Conservation (phyloP, 2,329 filamentous ascomycete genomes). For the Clonostachys rosea region DNA sequence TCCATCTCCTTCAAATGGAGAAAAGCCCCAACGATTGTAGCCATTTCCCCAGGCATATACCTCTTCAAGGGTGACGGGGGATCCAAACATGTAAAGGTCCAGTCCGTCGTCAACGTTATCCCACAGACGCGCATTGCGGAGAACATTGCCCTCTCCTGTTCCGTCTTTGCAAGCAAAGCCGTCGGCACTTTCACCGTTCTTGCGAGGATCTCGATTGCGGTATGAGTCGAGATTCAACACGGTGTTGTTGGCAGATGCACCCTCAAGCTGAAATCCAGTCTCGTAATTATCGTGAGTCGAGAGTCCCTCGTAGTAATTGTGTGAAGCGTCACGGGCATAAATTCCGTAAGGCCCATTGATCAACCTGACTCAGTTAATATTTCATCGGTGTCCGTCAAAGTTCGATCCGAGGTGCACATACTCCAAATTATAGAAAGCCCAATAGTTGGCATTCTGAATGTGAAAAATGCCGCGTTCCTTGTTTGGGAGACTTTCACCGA, state of each 20-base stretch:
- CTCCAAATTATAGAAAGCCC: slow-evolving; percentile 33
- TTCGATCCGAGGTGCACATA: slow-evolving; percentile 1
- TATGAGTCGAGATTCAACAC: slow-evolving; percentile 33
- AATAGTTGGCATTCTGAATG: slow-evolving; percentile 34
- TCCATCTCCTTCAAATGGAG: slow-evolving; percentile 35
- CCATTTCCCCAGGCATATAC: slow-evolving; percentile 38
- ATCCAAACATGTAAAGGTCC: slow-evolving; percentile 34
- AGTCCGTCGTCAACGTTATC: slow-evolving; percentile 43
- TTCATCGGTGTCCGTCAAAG: neutral
- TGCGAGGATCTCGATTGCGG: slow-evolving; percentile 34
- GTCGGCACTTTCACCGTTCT: slow-evolving; percentile 42
- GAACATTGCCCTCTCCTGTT: slow-evolving; percentile 34
- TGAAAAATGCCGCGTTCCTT: slow-evolving; percentile 36
- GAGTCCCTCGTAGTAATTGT: slow-evolving; percentile 22
- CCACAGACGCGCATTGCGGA: slow-evolving; percentile 37
- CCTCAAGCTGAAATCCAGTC: slow-evolving; percentile 23
- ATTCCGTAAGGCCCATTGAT: slow-evolving; percentile 25
- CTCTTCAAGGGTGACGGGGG: slow-evolving; percentile 32
- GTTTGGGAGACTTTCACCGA: slow-evolving; percentile 28
- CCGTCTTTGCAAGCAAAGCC: slow-evolving; percentile 40
- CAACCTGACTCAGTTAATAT: slow-evolving; percentile 7
- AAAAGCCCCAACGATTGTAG: slow-evolving; percentile 36
- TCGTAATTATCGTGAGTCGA: slow-evolving; percentile 27
- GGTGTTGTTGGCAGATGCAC: slow-evolving; percentile 22
- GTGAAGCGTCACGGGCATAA: slow-evolving; percentile 20